Conservation (phyloP, 179 eudicot species). For the Silene noctiflora region DNA sequence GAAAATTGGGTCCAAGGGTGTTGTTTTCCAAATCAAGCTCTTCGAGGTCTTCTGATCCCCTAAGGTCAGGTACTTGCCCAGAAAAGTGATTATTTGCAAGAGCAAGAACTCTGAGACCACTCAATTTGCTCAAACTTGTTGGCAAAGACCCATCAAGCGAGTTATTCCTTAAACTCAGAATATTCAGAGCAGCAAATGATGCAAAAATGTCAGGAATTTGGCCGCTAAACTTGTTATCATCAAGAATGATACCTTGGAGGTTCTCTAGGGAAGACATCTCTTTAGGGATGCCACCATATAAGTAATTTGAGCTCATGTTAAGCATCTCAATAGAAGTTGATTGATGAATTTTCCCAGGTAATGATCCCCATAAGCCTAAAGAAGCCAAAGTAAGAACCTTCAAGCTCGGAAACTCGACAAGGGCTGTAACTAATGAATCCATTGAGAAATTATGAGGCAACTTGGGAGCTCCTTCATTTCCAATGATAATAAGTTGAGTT, state of each 20-base stretch:
- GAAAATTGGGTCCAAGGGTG: slow-evolving; percentile 68
- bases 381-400: slow-evolving; percentile 87
- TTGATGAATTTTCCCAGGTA: slow-evolving; percentile 48
- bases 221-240: slow-evolving; percentile 60
- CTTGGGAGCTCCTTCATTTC: slow-evolving; percentile 37
- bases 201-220: slow-evolving; percentile 50
- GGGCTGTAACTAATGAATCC: slow-evolving; percentile 55
- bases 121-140: slow-evolving; percentile 46
- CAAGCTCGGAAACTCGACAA: slow-evolving; percentile 53
- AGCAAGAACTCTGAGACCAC: slow-evolving; percentile 60
- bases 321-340: slow-evolving; percentile 69
- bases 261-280: slow-evolving; percentile 46
- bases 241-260: slow-evolving; percentile 72
- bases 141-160: slow-evolving; percentile 68
- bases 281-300: slow-evolving; percentile 53
- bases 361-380: slow-evolving; percentile 68
- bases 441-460: slow-evolving; percentile 65
- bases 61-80: slow-evolving; percentile 76
- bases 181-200: slow-evolving; percentile 62
- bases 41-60: slow-evolving; percentile 52
- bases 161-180: slow-evolving; percentile 70
- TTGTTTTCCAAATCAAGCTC: slow-evolving; percentile 72
- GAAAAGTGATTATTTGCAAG: slow-evolving; percentile 63
- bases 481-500: slow-evolving; percentile 72
- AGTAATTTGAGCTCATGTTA: slow-evolving; percentile 67